Percentiles rank a stretch among this genome's conserved stretches.
Conservation (phyloP, 2,329 filamentous ascomycete genomes). For the Aureobasidium mangrovei region DNA sequence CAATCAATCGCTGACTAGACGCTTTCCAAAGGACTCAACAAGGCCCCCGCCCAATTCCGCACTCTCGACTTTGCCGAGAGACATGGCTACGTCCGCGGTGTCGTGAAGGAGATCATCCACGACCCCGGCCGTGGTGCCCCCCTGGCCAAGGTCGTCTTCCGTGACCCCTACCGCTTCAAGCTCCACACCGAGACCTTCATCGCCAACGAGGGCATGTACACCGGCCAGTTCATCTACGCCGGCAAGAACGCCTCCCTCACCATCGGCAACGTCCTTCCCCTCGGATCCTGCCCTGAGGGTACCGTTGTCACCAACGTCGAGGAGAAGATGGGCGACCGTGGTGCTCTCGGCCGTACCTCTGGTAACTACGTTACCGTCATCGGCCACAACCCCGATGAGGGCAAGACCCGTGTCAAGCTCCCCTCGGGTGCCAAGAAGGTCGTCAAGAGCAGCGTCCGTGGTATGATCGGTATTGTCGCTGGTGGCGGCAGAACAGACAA, state of each 20-base stretch:
- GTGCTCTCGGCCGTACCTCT: constrained; percentile 89
- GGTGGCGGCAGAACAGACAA: constrained; percentile 99
- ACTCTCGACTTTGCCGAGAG: constrained; percentile 71
- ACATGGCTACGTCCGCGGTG: constrained; percentile 94
- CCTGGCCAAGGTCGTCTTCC: constrained; percentile 93
- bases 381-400: constrained; percentile 96
- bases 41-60: constrained; percentile 91
- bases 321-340: constrained; percentile 97
- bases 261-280: constrained; percentile 94
- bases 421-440: constrained; percentile 99
- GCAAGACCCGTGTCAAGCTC: constrained; percentile 99
- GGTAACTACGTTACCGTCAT: constrained; percentile 99
- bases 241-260: constrained; percentile 97
- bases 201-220: constrained; percentile 99
- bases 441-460: constrained; percentile 80
- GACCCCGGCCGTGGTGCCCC: constrained; percentile 97
- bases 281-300: constrained; percentile 93
- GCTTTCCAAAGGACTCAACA: constrained; percentile 76
- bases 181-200: constrained; percentile 98
- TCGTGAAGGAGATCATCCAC: constrained; percentile 99
- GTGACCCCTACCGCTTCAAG: constrained; percentile 97
- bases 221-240: constrained; percentile 99
- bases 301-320: constrained; percentile 99
- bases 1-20: constrained; percentile 5
- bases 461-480: constrained; percentile 99